These are phyloP conservation scores for Lentinula novae-zelandiae DNA, from an alignment of 1,284 basidiomycete species.

Conservation along the genomic window DNA sequence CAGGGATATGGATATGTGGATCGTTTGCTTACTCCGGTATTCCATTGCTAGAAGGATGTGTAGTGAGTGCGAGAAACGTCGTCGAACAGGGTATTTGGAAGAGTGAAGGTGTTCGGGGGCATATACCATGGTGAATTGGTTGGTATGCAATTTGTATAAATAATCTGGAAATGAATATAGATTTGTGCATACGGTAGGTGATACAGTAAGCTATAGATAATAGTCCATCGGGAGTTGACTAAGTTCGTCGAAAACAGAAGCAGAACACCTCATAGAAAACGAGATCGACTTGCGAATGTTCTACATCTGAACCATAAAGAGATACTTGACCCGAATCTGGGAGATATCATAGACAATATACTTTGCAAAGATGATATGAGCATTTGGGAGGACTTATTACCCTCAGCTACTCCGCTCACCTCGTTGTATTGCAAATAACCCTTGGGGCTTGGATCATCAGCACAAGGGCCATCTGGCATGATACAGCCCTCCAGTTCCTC, in stretches of 20 bases:
- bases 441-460: background rate
- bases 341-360: conserved; percentile 34
- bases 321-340: conserved; percentile 38
- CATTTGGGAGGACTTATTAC: background rate
- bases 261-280: no score
- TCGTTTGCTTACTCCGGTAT: conserved; percentile 57
- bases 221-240: no score
- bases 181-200: background rate
- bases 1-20: conserved; percentile 58
- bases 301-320: conserved; percentile 40
- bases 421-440: conserved; percentile 24
- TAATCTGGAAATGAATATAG: background rate
- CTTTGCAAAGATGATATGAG: conserved; percentile 1
- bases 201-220: no score
- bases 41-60: conserved; percentile 64
- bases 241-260: no score
- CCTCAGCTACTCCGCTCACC: conserved; percentile 13
- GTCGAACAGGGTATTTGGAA: conserved; percentile 44
- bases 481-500: conserved; percentile 47
- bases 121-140: conserved; percentile 25
- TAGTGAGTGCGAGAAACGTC: conserved; percentile 53
- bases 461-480: conserved; percentile 50
- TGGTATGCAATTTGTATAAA: background rate
- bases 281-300: background rate
- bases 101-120: conserved; percentile 29